Conservation (phyloP, 371 early-diverging fungal species). For the Chytridiales sp. region DNA sequence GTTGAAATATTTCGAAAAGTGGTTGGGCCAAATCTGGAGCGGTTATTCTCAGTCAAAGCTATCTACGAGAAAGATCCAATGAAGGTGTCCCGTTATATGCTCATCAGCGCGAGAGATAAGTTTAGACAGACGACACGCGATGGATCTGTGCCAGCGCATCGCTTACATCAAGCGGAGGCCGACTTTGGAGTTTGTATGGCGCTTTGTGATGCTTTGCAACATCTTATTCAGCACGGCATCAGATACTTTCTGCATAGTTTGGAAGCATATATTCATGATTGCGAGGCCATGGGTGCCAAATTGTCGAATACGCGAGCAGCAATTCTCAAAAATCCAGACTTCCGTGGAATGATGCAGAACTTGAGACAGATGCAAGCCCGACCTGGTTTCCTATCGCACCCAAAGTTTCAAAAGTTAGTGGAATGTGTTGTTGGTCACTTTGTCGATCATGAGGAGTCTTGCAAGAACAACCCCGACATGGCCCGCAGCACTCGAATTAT, state of each 20-base stretch:
- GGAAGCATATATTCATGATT: constrained; percentile 31
- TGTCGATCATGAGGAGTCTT: constrained; percentile 39
- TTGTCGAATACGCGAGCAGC: constrained; percentile 35
- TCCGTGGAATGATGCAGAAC: constrained; percentile 41
- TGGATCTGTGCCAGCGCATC: neutral
- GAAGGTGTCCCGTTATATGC: constrained; percentile 44
- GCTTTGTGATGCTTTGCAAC: constrained; percentile 55
- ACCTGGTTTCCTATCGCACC: constrained; percentile 71
- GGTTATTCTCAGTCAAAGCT: constrained; percentile 49
- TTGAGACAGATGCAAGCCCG: constrained; percentile 37
- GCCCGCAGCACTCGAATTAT: constrained; percentile 68
- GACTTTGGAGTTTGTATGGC: constrained; percentile 49
- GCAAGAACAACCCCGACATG: constrained; percentile 8
- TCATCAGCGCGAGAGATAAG: constrained; percentile 48
- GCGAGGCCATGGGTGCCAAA: constrained; percentile 34
- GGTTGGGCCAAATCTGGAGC: constrained; percentile 48
- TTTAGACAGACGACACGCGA: constrained; percentile 29
- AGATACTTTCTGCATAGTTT: constrained; percentile 56
- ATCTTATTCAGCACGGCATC: constrained; percentile 64
- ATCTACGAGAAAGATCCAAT: constrained; percentile 46
- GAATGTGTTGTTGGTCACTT: constrained; percentile 71
- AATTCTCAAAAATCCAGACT: constrained; percentile 39
- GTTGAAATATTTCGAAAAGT: constrained; percentile 34
- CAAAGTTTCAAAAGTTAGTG: constrained; percentile 74
- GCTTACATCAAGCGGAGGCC: constrained; percentile 29